These are phyloP conservation scores for Solanum paucissectum DNA, from an alignment of 257 asterid genomes.

Conservation along the genomic window DNA sequence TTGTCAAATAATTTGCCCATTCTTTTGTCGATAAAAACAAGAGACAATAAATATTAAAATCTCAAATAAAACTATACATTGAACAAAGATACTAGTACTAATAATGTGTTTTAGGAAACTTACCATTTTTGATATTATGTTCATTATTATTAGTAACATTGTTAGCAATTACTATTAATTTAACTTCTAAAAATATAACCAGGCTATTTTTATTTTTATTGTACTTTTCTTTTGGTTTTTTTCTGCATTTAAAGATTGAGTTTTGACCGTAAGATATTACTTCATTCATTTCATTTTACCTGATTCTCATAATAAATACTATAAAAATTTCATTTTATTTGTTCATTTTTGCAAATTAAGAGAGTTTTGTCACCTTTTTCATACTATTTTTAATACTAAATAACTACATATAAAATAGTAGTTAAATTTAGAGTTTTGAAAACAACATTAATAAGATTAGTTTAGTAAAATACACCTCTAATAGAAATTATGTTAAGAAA, in stretches of 20 bases:
- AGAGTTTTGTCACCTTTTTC: neutral
- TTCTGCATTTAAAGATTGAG: neutral
- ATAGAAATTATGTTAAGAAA: too few species aligned
- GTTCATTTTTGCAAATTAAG: neutral
- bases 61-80: neutral
- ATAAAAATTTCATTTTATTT: neutral
- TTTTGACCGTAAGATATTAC: neutral
- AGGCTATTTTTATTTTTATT: neutral
- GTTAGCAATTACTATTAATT: neutral
- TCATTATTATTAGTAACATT: neutral
- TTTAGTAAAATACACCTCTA: neutral
- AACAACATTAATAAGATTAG: neutral
- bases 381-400: neutral
- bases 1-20: neutral
- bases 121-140: neutral
- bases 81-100: neutral
- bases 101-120: neutral
- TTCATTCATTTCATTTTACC: neutral
- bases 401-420: too few species aligned
- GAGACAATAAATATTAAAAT: neutral
- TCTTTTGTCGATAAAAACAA: neutral
- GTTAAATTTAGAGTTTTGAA: too few species aligned
- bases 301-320: neutral
- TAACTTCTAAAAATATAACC: neutral
- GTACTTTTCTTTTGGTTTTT: neutral